Conservation (phyloP, 202 grass and related monocot species). For the Digitaria exilis region DNA sequence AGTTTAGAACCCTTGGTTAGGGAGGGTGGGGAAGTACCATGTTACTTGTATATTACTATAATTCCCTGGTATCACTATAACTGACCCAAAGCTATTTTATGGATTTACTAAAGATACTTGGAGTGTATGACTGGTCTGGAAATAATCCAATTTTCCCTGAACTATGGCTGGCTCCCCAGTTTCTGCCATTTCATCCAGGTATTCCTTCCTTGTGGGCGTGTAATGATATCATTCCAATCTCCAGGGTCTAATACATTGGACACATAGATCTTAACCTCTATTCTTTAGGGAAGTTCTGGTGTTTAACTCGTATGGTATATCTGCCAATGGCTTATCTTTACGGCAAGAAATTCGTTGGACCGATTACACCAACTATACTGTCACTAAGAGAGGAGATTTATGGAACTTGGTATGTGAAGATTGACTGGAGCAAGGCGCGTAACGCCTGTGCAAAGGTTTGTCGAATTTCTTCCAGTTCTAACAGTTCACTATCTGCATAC, state of each 20-base stretch:
- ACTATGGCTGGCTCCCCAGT: slow-evolving; percentile 35
- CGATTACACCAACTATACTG: slow-evolving; percentile 22
- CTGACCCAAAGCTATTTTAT: neutral
- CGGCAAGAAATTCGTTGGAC: slow-evolving; percentile 39
- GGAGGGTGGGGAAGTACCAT: too few species aligned
- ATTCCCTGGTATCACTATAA: too few species aligned
- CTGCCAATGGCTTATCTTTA: slow-evolving; percentile 51
- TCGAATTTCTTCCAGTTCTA: slow-evolving; percentile 45
- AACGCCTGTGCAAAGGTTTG: neutral
- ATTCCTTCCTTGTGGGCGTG: neutral
- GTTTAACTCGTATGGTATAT: slow-evolving; percentile 41
- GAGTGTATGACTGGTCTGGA: slow-evolving; percentile 53
- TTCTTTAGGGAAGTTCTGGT: slow-evolving; percentile 43
- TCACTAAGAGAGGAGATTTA: slow-evolving; percentile 42
- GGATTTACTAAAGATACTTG: slow-evolving; percentile 29
- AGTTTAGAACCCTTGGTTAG: too few species aligned
- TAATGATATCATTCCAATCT: neutral
- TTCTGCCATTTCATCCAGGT: slow-evolving; percentile 55
- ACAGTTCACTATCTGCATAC: neutral
- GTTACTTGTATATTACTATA: too few species aligned
- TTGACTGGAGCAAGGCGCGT: slow-evolving; percentile 1
- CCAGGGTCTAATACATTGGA: neutral
- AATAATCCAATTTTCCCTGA: slow-evolving; percentile 50
- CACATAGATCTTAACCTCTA: neutral
- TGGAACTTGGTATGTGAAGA: neutral